Conservation (phyloP, 2,329 filamentous ascomycete species). For the Colletotrichum magnum region DNA sequence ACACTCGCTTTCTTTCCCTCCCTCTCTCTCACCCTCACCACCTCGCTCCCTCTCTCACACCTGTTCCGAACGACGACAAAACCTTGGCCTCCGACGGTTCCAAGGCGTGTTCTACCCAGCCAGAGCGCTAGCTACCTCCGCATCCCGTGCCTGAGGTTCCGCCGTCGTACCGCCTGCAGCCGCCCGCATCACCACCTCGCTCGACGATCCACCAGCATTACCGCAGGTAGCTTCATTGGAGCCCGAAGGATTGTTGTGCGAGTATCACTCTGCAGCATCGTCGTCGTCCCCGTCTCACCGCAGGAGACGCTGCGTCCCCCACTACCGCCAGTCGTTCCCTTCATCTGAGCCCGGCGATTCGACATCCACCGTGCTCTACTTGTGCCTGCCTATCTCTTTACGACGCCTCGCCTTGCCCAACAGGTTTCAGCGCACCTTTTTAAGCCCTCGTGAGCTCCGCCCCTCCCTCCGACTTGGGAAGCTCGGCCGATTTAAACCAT, state of each 20-base stretch:
- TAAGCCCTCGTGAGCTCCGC: conserved; percentile 21
- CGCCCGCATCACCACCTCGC: conserved; percentile 57
- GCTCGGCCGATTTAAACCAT: not conserved
- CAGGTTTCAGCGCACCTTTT: conserved; percentile 5
- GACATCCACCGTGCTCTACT: not conserved
- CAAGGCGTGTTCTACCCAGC: conserved; percentile 11
- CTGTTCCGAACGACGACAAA: not conserved
- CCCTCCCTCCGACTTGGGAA: conserved; percentile 4
- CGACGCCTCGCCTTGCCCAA: conserved; percentile 11
- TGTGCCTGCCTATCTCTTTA: not conserved
- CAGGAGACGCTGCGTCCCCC: conserved; percentile 47
- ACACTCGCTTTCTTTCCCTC: conserved; percentile 34
- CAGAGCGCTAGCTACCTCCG: conserved; percentile 41
- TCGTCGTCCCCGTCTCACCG: conserved; percentile 58
- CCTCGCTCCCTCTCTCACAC: not conserved
- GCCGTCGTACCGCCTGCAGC: conserved; percentile 59
- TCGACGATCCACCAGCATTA: conserved; percentile 60
- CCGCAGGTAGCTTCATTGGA: conserved; percentile 65
- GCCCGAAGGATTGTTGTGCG: conserved; percentile 60
- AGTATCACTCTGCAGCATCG: conserved; percentile 67
- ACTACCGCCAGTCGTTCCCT: conserved; percentile 48
- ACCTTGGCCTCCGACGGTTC: conserved; percentile 16
- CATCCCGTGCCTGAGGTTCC: conserved; percentile 50
- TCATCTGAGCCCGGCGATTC: conserved; percentile 16
- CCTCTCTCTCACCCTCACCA: conserved; percentile 2